phyloP scores from a whole-genome alignment of 2,329 filamentous ascomycete genomes.

The Colletotrichum sp. region DNA sequence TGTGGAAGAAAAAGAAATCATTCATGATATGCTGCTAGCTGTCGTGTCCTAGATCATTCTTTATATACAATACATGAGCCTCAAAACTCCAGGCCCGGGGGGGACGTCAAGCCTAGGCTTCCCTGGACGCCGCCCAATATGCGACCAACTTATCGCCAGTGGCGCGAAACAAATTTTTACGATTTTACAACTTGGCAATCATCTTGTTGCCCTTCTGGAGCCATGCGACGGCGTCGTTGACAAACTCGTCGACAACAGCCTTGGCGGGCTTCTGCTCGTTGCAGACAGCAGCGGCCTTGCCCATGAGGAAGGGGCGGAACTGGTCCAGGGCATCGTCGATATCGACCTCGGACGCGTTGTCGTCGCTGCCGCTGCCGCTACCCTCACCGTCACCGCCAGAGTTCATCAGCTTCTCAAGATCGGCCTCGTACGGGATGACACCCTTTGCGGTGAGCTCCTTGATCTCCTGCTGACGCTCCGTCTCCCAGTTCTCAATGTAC shows the following conservation, averaged over 20 bases:
- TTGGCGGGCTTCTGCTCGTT: conserved; percentile 93
- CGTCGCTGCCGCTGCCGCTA: conserved; percentile 72
- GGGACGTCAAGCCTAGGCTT: not conserved
- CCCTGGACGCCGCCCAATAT: not conserved
- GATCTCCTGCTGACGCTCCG: conserved; percentile 87
- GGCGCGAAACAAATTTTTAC: conserved; percentile 4
- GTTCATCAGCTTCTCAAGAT: conserved; percentile 80
- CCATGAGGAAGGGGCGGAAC: conserved; percentile 92
- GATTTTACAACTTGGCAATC: conserved; percentile 71
- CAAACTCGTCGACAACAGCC: conserved; percentile 93
- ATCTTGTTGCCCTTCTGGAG: conserved; percentile 72
- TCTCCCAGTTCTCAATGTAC: conserved; percentile 97
- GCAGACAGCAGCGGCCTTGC: conserved; percentile 92
- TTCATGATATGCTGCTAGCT: conserved; percentile 17
- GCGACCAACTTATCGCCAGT: conserved; percentile 17
- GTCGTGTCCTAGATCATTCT: not conserved
- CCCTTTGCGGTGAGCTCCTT: conserved; percentile 90
- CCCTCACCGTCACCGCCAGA: conserved; percentile 65
- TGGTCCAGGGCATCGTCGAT: conserved; percentile 91
- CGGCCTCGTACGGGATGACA: conserved; percentile 90
- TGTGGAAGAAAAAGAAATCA: not conserved
- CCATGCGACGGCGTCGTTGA: conserved; percentile 77
- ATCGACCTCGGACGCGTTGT: conserved; percentile 69
- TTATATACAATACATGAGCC: conserved; percentile 16
- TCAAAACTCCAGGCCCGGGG: conserved; percentile 11